Evolutionary conservation across 306 rosid species (phyloP), one percentile per base, ranked within the genome.

Genomic region (Prunus mongolica): DNA sequence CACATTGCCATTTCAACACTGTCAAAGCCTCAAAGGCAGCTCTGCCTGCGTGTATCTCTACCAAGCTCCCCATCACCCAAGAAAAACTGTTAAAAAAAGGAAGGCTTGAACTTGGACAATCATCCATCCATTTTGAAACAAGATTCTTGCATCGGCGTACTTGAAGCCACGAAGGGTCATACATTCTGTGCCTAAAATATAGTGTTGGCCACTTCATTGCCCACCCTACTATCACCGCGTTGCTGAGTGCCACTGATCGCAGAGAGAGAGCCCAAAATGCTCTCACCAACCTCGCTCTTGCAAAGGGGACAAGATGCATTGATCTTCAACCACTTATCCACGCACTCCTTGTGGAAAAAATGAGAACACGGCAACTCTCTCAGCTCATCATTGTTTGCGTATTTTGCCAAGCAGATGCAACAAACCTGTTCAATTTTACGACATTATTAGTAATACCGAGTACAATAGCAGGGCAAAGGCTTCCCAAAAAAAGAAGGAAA

Each of bases 321-420:
- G 84, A 94, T 94, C 90, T 89, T 92, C 83, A 94, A 80, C 98
- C 98, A 94, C 82, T 90, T 94, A 81, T 94, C 98, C 44, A 94
- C 90, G 8, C 98, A 94, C 3, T 92, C 98, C 83, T 90, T 92
- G 92, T 94, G 97, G 78, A 94, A 88, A 82, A 94, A 92, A 87
- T 94, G 98, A 44, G 93, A 86, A 73, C 98, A 94, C 46, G 95
- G 91, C 89, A 94, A 73, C 81, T 94, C 97, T 81, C 92, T 86
- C 47, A 94, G 86, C 84, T 94, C 98, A 2, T 94, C 96, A 20
- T 94, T 92, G 82, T 94, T 88, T 47, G 88, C 93, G 51, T 92
- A 94, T 81, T 87, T 92, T 18, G 95, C 96, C 73, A 94, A 79
- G 84, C 97, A 94, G 87, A 94, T 92, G 88, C 97, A 94, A 80